phyloP scores from a whole-genome alignment of 2,329 filamentous ascomycete species.

The Botrytis fabae region DNA sequence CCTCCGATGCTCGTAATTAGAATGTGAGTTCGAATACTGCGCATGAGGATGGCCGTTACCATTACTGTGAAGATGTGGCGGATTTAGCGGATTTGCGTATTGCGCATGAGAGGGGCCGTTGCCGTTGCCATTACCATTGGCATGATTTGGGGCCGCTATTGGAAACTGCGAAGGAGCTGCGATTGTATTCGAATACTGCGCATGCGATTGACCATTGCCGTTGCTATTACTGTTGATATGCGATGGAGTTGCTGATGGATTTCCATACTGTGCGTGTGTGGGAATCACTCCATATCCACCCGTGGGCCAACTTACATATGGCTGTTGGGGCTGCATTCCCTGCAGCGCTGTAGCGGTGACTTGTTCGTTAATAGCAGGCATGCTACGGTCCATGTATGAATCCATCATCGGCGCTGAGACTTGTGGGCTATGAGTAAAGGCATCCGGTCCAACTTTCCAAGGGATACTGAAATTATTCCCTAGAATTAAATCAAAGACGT shows the following conservation, averaged over 20 bases:
- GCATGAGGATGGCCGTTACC: not conserved
- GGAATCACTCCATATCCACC: not conserved
- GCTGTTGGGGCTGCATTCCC: conserved; percentile 6
- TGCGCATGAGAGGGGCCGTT: not conserved
- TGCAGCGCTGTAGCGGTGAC: not conserved
- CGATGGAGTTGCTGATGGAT: not conserved
- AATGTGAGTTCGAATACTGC: not conserved
- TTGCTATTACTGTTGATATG: not conserved
- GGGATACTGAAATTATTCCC: not conserved
- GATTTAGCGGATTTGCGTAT: not conserved
- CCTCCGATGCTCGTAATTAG: not conserved
- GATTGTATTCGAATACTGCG: not conserved
- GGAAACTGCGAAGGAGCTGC: not conserved
- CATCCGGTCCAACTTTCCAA: conserved; percentile 12
- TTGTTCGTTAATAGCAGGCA: conserved; percentile 1
- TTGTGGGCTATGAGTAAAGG: not conserved
- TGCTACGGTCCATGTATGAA: not conserved
- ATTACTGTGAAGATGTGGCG: not conserved
- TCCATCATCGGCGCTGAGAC: conserved; percentile 5
- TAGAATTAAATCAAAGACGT: conserved; percentile 13
- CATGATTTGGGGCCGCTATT: too few relatives aligned
- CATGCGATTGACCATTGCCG: not conserved
- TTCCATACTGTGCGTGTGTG: not conserved
- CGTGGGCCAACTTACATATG: conserved; percentile 3
- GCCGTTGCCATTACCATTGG: not conserved